A percentile compares a stretch with the other conserved stretches of the same genome.
These are phyloP conservation scores for Aspergillus sp. DNA, from an alignment of 2,329 filamentous ascomycete species.

Conservation along the genomic window DNA sequence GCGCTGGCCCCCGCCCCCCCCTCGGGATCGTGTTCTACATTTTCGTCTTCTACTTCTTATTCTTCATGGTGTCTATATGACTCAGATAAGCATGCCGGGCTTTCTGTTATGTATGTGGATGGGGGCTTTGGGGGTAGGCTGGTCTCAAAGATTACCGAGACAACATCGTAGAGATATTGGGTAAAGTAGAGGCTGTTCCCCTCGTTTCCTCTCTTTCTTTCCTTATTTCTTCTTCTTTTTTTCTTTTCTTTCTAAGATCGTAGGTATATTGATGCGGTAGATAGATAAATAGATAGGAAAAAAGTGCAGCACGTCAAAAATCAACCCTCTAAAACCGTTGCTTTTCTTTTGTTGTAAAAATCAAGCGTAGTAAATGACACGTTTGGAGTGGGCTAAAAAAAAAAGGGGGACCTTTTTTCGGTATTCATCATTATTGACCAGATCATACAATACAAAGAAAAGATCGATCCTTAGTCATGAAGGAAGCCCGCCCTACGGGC, in stretches of 20 bases:
- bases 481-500: constrained; percentile 28
- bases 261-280: not conserved
- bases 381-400: constrained; percentile 15
- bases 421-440: constrained; percentile 39
- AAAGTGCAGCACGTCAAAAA: not conserved
- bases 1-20: no score
- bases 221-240: not conserved
- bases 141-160: not conserved
- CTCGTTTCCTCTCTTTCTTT: not conserved
- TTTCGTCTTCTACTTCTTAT: no score
- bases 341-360: constrained; percentile 12
- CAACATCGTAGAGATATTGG: not conserved
- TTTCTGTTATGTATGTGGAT: no score
- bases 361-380: constrained; percentile 33
- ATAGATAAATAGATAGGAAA: not conserved
- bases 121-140: not conserved
- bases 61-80: not conserved
- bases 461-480: constrained; percentile 29
- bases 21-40: no score
- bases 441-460: constrained; percentile 38
- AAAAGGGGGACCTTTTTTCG: constrained; percentile 20
- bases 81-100: not conserved
- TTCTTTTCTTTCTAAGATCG: not conserved
- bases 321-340: constrained; percentile 25
- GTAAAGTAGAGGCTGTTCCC: not conserved